Evolutionary conservation across 2,329 filamentous ascomycete species (phyloP), one percentile per base, ranked within the genome.

Genomic region (Clonostachys solani): DNA sequence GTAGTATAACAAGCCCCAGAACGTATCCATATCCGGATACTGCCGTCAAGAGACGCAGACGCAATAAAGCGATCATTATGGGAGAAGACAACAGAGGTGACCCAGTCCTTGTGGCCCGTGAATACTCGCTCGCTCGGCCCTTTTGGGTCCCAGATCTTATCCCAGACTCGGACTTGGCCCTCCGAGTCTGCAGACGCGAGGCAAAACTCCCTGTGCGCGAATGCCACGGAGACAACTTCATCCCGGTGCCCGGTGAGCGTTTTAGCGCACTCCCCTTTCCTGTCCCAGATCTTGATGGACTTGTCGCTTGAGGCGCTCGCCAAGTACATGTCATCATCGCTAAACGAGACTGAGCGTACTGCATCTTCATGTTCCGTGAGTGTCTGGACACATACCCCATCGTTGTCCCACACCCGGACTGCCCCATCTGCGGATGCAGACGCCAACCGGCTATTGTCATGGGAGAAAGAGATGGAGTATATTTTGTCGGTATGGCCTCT

Each of bases 51-150:
- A 19, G 45, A 43, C 8, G n/a, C 40, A 12, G 45, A 43, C 9
- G n/a, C 44, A 29, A 40, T 29, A 12, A 46, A 17, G 8, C 35
- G 18, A 12, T 45, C 50, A 40, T 54, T 41, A 17, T 45, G 29
- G 19, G 49, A 52, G 46, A 54, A 54, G 3, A 40, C 44, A 2
- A 51, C 47, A 13, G 45, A 47, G 2, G 6, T 46, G 33, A 54
- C 40, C 2, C 3, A 18, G 12, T 47, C 29, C 5, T n/a, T 44
- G 42, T 49, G 46, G 29, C 45, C 49, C 16, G 47, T n/a, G 6
- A 53, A 40, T 16, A 29, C 23, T 29, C 9, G 23, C 23, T 29
- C 23, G 9, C 23, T 29, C 10, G 23, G 23, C 23, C 23, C 23
- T 29, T 29, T 29, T 10, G 23, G 23, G 23, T 29, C 23, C 23